Base-by-base conservation (phyloP, 1,284 basidiomycete species). In the Ganoderma leucocontextum region DNA sequence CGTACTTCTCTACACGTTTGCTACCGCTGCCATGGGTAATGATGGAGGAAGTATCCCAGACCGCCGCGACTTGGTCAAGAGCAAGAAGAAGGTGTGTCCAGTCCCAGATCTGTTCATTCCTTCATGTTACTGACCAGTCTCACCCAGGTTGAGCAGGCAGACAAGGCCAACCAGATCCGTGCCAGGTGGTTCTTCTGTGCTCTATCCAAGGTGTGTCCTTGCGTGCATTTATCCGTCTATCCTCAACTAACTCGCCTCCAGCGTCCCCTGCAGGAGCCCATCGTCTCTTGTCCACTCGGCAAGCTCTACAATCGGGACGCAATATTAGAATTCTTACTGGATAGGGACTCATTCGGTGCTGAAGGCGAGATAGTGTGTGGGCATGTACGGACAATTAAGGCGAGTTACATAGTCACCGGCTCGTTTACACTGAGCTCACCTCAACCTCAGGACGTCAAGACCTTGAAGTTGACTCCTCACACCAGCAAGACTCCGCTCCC, bases 261-360 rank as follows among this genome's bases (percentile, higher is more conserved):
- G 95, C 87, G 88, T 70, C 90, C 90, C n/a, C 84, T 98, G 2
- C 87, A 91, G 74, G 90, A 95, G 71, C 96, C 96, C 0, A 85
- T 97, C 15, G 96, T 97, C 0, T 91, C 95, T 0, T 97, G 95
- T 80, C 90, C 91, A 0, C 83, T 98, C 0, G 96, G 96, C 35
- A 96, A 96, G 79, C 84, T 98, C 2, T 98, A 97, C 78, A 98
- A 98, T 81, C 97, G 97, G 78, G 96, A 96, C 76, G 90, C 95
- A 0, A 83, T 98, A 53, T 86, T 98, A 60, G 95, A 97, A 78
- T 96, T 91, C 79, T 84, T 97, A 42, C 82, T 98, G 33, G 92
- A 97, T 79, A 90, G 88, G 75, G 81, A 86, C 10, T 84, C 88
- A 0, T 94, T 93, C 77, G 94, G 94, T 12, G 63, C 49, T 7